Conservation (phyloP, 1,284 basidiomycete genomes). For the Boletus smithii region DNA sequence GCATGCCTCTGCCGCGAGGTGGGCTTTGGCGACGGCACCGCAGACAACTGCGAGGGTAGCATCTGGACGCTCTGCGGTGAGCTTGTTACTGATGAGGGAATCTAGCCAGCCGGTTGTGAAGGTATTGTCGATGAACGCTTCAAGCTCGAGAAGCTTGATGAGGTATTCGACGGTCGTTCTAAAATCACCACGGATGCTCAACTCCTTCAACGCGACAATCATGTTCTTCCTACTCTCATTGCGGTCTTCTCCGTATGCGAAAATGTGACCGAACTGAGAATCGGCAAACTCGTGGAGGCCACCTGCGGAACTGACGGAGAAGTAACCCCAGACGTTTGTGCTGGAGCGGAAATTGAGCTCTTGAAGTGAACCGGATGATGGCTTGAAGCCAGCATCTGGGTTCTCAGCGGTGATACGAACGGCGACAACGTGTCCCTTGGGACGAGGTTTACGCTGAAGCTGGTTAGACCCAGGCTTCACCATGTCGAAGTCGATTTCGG, state of each 20-base stretch:
- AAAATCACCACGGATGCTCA: conserved; percentile 99
- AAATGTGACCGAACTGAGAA: conserved; percentile 98
- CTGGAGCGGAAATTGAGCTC: conserved; percentile 99
- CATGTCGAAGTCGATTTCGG: conserved; percentile 97
- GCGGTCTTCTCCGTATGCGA: conserved; percentile 97
- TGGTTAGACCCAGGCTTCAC: conserved; percentile 81
- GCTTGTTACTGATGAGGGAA: conserved; percentile 91
- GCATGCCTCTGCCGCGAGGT: conserved; percentile 86
- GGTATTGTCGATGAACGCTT: conserved; percentile 95
- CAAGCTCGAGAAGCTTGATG: conserved; percentile 95
- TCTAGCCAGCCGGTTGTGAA: conserved; percentile 99
- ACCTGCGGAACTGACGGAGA: conserved; percentile 93
- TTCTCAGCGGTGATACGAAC: conserved; percentile 99
- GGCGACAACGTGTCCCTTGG: conserved; percentile 98
- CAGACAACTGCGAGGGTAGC: conserved; percentile 91
- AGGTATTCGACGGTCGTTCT: conserved; percentile 98
- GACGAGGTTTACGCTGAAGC: conserved; percentile 91
- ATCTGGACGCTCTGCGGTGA: conserved; percentile 96
- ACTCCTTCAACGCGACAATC: conserved; percentile 98
- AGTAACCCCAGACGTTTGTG: conserved; percentile 99
- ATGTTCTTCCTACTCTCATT: conserved; percentile 97
- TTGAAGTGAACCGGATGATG: conserved; percentile 93
- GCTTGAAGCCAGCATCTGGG: conserved; percentile 99
- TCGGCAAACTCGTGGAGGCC: conserved; percentile 99
- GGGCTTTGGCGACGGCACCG: conserved; percentile 95